Base-by-base conservation (phyloP, 2,329 filamentous ascomycete species). In the Nemania sp. region DNA sequence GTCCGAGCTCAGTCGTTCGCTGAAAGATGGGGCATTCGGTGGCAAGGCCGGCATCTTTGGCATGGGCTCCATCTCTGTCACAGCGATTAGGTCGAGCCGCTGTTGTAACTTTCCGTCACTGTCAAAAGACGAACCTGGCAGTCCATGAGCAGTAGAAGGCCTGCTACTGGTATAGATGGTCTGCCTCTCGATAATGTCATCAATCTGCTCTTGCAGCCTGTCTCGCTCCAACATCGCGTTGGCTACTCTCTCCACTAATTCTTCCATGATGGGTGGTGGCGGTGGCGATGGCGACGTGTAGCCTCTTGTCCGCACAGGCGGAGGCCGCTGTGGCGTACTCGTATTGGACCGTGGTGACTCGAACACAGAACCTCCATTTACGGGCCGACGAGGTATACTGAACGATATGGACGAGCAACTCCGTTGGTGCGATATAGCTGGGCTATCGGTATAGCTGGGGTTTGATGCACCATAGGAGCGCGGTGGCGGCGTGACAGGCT, bases 161-260 rank as follows among this genome's bases (percentile, higher is more conserved):
- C 80, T 75, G 66, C 79, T 82, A 54, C 65, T 72, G 15, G 75
- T 60, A 58, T 82, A 85, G 28, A 84, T 68, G 66, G 80, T 86
- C 69, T 83, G 81, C 54, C 81, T 77, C 72, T 85, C 81, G 20
- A 84, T 77, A 19, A 82, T 73, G 45, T 80, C 77, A 47, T 86
- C 80, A 48, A 86, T 84, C 60, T 83, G 77, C 52, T 77, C 77
- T 67, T 86, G 77, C 37, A 84, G 68, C 51, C 72, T 73, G 50
- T 87, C 84, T 57, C 82, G 74, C 64, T 86, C 83, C 49, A 81
- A 70, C 72, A 84, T 78, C 43, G 80, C 81, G 54, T 72, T 76
- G 24, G 81, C 82, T 39, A 84, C 80, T 36, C 80, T 74, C 59
- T 81, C 77, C 44, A 80, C 78, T 49, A 84, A 78, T 12, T 66